A percentile compares a stretch with the other conserved stretches of the same genome.
Conservation (phyloP, 2,329 filamentous ascomycete genomes). For the Cladorrhinum sp. region DNA sequence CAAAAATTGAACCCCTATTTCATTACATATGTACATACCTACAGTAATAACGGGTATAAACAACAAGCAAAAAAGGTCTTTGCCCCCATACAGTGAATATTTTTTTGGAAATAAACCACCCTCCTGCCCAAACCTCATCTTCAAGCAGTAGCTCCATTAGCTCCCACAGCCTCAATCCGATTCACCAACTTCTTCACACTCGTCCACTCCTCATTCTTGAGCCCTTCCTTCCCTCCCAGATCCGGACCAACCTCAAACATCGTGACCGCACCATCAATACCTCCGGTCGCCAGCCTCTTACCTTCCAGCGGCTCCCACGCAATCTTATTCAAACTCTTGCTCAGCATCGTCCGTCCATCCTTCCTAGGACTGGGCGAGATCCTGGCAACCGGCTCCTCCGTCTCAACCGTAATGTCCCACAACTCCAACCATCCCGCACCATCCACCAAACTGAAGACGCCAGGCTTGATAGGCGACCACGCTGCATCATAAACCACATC, state of each 20-base stretch:
- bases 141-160: constrained; percentile 43
- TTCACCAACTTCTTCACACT: constrained; percentile 86
- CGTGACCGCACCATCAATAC: constrained; percentile 84
- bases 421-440: constrained; percentile 89
- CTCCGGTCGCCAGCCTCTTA: constrained; percentile 81
- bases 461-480: constrained; percentile 92
- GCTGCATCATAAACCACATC: constrained; percentile 95
- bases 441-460: constrained; percentile 91
- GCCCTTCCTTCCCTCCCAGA: constrained; percentile 77
- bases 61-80: not conserved
- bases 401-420: constrained; percentile 91
- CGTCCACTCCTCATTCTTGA: constrained; percentile 87
- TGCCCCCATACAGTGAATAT: not conserved
- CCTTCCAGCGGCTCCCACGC: constrained; percentile 92
- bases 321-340: constrained; percentile 87
- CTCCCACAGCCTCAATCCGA: constrained; percentile 63
- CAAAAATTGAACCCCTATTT: not conserved
- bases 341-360: constrained; percentile 66
- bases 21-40: not conserved
- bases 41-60: not conserved
- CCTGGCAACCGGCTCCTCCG: constrained; percentile 83
- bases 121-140: not conserved
- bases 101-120: constrained; percentile 1
- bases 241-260: constrained; percentile 88
- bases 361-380: constrained; percentile 68